Evolutionary conservation across 176 grass and related monocot species (phyloP), one percentile per base, ranked within the genome.

Genomic region (barley (Hordeum vulgare)): DNA sequence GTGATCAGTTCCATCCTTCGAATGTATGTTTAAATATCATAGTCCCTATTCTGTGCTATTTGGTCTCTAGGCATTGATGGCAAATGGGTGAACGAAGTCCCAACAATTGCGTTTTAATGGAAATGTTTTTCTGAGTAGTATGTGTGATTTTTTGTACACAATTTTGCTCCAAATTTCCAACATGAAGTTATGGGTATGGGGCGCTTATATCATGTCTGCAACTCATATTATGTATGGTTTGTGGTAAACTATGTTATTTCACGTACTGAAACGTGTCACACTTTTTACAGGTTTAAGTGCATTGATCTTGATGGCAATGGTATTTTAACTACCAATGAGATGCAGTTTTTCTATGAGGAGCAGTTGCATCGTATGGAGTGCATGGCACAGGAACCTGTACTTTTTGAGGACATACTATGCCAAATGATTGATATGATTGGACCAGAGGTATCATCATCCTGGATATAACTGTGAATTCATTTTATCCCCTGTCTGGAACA

Each of bases 281-380:
- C 34, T 28, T 58, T 81, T 92, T 80, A 33, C 88, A 99, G 97
- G 97, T 99, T 99, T 84, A 99, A 96, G 81, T 99, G 97, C 85
- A 92, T 99, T 81, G 97, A 99, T 88, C 79, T 99, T 78, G 97
- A 99, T 90, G 97, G 93, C 66, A 99, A 99, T 92, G 97, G 91
- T 28, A 90, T 99, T 75, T 85, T 99, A 71, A 94, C 89, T 56
- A 85, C 88, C 66, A 96, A 89, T 76, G 97, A 99, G 71, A 96
- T 99, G 97, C 97, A 99, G 92, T 99, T 96, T 87, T 99, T 99
- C 81, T 99, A 99, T 18, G 97, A 99, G 81, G 97, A 99, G 88
- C 97, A 99, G 77, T 87, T 99, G 85, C 97, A 99, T 79, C 85
- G 97, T 6, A 99, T 99, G 97, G 97, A 99, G 61, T 99, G 97